A percentile compares a stretch with the other conserved stretches of the same genome.
Evolutionary conservation across 1,139 yeast genomes (phyloP).

Genomic region (Blastobotrys elegans): DNA sequence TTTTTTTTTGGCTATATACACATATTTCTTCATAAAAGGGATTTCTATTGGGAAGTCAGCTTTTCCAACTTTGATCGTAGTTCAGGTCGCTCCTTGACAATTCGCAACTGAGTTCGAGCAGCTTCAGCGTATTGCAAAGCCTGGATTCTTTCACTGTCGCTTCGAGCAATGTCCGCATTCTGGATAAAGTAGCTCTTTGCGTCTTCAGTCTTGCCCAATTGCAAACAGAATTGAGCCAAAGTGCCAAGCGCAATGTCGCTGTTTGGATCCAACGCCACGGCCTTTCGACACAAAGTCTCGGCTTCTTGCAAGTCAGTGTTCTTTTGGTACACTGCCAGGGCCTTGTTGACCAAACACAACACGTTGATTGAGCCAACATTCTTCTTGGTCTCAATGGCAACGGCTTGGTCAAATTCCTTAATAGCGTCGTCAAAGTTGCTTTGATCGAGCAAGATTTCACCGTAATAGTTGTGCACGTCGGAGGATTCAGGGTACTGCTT

Average conservation of each 20-base stretch:
- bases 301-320: slow-evolving; percentile 49
- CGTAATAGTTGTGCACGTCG: slow-evolving; percentile 91
- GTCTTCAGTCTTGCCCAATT: slow-evolving; percentile 73
- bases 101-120: slow-evolving; percentile 34
- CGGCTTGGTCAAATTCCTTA: slow-evolving; percentile 82
- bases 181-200: slow-evolving; percentile 80
- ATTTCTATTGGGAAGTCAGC: not conserved
- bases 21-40: too few species aligned
- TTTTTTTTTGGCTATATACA: too few species aligned
- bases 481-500: slow-evolving; percentile 79
- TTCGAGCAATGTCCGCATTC: slow-evolving; percentile 76
- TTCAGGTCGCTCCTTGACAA: slow-evolving; percentile 33
- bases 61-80: slow-evolving; percentile 30
- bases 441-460: slow-evolving; percentile 85
- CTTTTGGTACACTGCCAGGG: slow-evolving; percentile 46
- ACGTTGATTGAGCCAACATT: slow-evolving; percentile 66
- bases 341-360: slow-evolving; percentile 86
- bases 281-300: slow-evolving; percentile 63
- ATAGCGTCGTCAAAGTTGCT: slow-evolving; percentile 69
- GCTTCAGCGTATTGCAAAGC: slow-evolving; percentile 93
- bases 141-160: slow-evolving; percentile 81
- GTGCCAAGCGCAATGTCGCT: slow-evolving; percentile 86
- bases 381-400: slow-evolving; percentile 62
- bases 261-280: slow-evolving; percentile 77
- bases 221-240: slow-evolving; percentile 85